Percentiles rank a stretch among this genome's conserved stretches.
Conservation (phyloP, 176 grass and related monocot genomes). For the Lolium perenne region DNA sequence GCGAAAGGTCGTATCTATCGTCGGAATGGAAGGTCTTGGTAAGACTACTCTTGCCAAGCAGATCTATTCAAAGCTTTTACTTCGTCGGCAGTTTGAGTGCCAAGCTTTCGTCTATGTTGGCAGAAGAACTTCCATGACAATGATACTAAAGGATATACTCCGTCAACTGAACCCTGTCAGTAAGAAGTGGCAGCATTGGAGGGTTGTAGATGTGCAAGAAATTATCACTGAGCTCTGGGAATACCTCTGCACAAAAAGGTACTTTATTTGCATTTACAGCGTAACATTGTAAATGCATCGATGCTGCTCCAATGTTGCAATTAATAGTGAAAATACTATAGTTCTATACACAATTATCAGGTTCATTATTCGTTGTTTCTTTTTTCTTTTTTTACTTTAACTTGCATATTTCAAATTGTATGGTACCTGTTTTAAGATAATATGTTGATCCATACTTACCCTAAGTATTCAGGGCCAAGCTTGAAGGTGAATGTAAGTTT, state of each 20-base stretch:
- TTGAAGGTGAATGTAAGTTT: too few species aligned
- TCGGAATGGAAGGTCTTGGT: background rate
- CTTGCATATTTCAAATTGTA: too few species aligned
- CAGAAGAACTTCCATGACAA: background rate
- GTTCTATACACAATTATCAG: too few species aligned
- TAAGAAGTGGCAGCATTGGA: too few species aligned
- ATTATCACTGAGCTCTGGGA: background rate
- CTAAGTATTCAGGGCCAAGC: too few species aligned
- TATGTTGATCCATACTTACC: too few species aligned
- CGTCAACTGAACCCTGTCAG: background rate
- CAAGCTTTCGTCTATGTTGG: slow-evolving; percentile 8
- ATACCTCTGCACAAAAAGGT: background rate
- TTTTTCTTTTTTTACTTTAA: too few species aligned
- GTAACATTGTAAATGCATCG: too few species aligned
- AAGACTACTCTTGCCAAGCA: slow-evolving; percentile 28
- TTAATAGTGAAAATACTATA: too few species aligned
- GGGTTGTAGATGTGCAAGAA: background rate
- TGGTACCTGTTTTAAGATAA: too few species aligned
- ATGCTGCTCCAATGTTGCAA: too few species aligned
- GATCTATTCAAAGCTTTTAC: background rate
- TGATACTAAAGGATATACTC: background rate
- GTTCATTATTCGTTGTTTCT: too few species aligned
- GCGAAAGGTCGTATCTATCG: background rate
- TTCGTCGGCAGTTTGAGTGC: background rate
- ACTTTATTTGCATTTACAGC: background rate